Conservation (phyloP, 2,329 filamentous ascomycete species). For the Xylaria sp. region DNA sequence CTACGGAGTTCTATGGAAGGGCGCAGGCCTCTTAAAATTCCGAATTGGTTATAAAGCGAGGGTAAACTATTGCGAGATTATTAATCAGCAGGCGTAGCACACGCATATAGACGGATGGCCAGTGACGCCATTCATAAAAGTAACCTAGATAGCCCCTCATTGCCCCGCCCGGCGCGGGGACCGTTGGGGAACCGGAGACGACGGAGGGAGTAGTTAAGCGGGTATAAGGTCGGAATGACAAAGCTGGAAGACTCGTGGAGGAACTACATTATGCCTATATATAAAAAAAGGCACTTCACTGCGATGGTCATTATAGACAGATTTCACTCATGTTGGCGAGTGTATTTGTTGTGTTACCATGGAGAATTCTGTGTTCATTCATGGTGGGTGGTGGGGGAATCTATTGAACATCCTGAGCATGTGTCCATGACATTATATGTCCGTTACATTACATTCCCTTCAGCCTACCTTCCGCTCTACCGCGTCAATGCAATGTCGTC, state of each 20-base stretch:
- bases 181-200: constrained; percentile 3
- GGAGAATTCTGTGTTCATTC: not conserved
- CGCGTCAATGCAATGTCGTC: constrained; percentile 73
- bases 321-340: not conserved
- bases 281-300: not conserved
- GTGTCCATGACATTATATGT: constrained; percentile 14
- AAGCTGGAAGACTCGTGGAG: not conserved
- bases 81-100: constrained; percentile 30
- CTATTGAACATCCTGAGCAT: constrained; percentile 32
- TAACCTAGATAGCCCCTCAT: constrained; percentile 23
- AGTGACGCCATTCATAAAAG: constrained; percentile 35
- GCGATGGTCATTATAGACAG: not conserved
- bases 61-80: constrained; percentile 6
- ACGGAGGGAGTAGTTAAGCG: constrained; percentile 10
- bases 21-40: not conserved
- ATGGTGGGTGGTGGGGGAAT: constrained; percentile 27
- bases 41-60: not conserved
- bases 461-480: constrained; percentile 50
- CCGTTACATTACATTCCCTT: constrained; percentile 40
- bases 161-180: constrained; percentile 31
- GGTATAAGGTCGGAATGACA: constrained; percentile 8
- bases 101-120: not conserved
- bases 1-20: not conserved
- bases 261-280: not conserved
- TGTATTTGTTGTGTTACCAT: not conserved